phyloP scores from a whole-genome alignment of 768 basidiomycete genomes.

The Hypholoma fasciculare region DNA sequence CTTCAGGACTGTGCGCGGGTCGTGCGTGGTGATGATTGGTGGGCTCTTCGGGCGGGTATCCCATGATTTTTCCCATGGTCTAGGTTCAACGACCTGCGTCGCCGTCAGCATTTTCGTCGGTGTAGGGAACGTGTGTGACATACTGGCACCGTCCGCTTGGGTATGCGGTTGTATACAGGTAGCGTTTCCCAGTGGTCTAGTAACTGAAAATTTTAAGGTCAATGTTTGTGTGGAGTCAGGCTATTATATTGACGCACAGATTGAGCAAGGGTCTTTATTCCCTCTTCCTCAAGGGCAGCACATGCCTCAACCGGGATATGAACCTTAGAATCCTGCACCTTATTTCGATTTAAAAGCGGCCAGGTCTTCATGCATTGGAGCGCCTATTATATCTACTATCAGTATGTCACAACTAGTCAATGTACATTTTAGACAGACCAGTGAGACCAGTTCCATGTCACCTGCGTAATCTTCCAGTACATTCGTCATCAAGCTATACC shows the following conservation, averaged over 20 bases:
- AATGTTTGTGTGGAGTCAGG: neutral
- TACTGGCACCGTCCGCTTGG: slow-evolving; percentile 55
- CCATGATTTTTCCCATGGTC: too few species aligned
- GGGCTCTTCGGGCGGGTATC: neutral
- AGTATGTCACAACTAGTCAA: neutral
- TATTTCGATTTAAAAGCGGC: slow-evolving; percentile 86
- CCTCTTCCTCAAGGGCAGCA: slow-evolving; percentile 53
- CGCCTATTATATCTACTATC: slow-evolving; percentile 37
- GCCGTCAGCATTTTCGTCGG: neutral
- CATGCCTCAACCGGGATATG: slow-evolving; percentile 61
- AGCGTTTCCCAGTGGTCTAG: slow-evolving; percentile 80
- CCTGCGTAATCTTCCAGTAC: slow-evolving; percentile 74
- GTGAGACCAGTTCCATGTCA: slow-evolving; percentile 68
- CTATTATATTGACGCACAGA: slow-evolving; percentile 43
- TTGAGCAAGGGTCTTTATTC: slow-evolving; percentile 57
- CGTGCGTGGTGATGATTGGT: neutral
- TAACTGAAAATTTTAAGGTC: slow-evolving; percentile 44
- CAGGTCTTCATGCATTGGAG: slow-evolving; percentile 71
- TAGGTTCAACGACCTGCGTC: too few species aligned
- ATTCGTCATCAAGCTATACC: slow-evolving; percentile 89
- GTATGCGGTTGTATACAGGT: slow-evolving; percentile 83
- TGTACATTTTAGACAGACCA: slow-evolving; percentile 47
- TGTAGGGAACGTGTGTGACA: neutral
- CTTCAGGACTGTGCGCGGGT: neutral
- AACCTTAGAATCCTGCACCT: slow-evolving; percentile 80